Percentiles rank a stretch among this genome's conserved stretches.
Conservation (phyloP, 306 rosid species). For the Cicer judaicum region DNA sequence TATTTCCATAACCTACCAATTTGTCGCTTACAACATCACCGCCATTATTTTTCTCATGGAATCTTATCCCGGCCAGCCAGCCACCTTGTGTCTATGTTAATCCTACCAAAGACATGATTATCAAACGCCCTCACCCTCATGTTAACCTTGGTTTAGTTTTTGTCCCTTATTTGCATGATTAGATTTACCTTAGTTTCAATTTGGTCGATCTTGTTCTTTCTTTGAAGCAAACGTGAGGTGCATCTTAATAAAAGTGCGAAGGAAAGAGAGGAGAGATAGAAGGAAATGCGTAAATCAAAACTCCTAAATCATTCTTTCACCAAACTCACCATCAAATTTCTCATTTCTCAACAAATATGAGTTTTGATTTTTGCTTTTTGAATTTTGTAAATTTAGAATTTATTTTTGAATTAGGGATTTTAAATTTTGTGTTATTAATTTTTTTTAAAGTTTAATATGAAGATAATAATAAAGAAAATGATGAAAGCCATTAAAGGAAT, state of each 20-base stretch:
- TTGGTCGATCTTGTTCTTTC: constrained; percentile 63
- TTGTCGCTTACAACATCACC: constrained; percentile 83
- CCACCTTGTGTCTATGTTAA: constrained; percentile 87
- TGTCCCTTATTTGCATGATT: constrained; percentile 68
- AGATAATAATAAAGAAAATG: too few species aligned
- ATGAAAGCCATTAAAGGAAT: too few species aligned
- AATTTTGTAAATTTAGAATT: too few species aligned
- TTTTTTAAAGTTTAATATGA: too few species aligned
- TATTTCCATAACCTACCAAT: constrained; percentile 72
- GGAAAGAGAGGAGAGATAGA: constrained; percentile 79
- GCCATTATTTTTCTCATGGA: constrained; percentile 90
- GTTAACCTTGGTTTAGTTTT: constrained; percentile 83
- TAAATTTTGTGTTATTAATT: too few species aligned
- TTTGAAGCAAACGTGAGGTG: constrained; percentile 72
- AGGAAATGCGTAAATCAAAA: constrained; percentile 3
- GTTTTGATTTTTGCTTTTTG: too few species aligned
- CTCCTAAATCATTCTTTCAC: too few species aligned
- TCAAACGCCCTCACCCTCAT: constrained; percentile 81
- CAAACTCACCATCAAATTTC: too few species aligned
- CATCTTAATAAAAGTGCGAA: constrained; percentile 57
- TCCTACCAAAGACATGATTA: constrained; percentile 94
- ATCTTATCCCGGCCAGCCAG: constrained; percentile 73
- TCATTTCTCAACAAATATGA: too few species aligned
- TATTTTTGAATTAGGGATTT: too few species aligned
- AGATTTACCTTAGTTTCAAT: constrained; percentile 82